Conservation (phyloP, 78 protist genomes). For the Dictyostelium firmibasis region DNA sequence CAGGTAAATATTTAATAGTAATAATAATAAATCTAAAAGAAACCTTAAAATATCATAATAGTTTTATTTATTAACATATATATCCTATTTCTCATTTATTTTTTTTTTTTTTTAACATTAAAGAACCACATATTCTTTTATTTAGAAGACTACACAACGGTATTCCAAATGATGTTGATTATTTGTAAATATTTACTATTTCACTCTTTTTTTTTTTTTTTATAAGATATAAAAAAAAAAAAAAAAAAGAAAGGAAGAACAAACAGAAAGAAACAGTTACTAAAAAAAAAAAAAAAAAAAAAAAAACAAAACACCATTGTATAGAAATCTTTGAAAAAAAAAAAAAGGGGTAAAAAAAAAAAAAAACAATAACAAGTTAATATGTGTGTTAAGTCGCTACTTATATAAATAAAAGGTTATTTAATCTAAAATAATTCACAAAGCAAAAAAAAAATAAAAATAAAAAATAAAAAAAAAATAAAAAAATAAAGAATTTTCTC, state of each 20-base stretch:
- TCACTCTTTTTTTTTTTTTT: not conserved
- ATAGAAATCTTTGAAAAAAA: too few relatives aligned
- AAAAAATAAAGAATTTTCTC: too few relatives aligned
- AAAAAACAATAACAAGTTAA: not conserved
- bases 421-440: not conserved
- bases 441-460: too few relatives aligned
- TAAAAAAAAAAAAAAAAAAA: not conserved
- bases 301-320: not conserved
- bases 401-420: not conserved
- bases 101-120: too few relatives aligned
- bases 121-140: constrained; percentile 94
- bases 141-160: constrained; percentile 87
- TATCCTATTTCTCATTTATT: too few relatives aligned
- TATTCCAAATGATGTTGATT: constrained; percentile 70
- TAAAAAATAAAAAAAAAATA: too few relatives aligned
- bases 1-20: constrained; percentile 27
- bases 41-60: too few relatives aligned
- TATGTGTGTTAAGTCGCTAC: constrained; percentile 33
- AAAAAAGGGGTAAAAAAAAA: not conserved
- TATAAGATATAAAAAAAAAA: not conserved
- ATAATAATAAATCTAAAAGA: too few relatives aligned
- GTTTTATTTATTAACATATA: too few relatives aligned
- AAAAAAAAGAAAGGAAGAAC: not conserved
- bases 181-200: constrained; percentile 23
- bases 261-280: not conserved